Evolutionary conservation across 2,329 filamentous ascomycete genomes (phyloP), one percentile per base, ranked within the genome.

Genomic region (Cladobotryum protrusum): DNA sequence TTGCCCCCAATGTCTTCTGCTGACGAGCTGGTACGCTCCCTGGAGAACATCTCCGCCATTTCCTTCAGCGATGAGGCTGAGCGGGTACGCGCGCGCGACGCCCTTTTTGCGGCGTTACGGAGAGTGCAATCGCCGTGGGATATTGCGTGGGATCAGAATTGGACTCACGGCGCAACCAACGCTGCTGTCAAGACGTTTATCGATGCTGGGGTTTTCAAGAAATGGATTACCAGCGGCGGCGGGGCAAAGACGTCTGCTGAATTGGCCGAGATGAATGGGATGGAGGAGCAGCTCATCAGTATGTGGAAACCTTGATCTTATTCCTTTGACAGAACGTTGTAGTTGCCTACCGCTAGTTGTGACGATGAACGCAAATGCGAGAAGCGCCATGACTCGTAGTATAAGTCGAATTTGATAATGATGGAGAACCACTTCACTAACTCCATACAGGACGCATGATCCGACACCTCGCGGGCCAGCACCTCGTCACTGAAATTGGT

Each of bases 61-160:
- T 62, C 61, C 12, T 68, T 71, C 52, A 34, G 58, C n/a, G 62
- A 52, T 35, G 65, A 68, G 32, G 56, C 59, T 1, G 67, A 71
- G 48, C 59, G 68, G 9, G 53, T 62, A 29, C 61, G 61, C 15
- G 62, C 59, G 1, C 57, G 64, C 8, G 62, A 68, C 52, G 66
- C 63, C 1, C 57, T 69, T 11, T 55, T 61, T 32, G 48, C 60
- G n/a, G 56, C 64, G 1, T 54, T 67, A 0, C 50, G 61, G n/a
- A 61, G 53, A 40, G 59, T 67, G 1, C 65, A 69, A 50, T 64
- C 61, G 19, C 69, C 67, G 0, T 71, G 67, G 65, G 67, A 71
- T 45, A 63, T 65, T 8, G 64, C 64, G 3, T 70, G 67, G 64
- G 64, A 69, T 15, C 67, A 71, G 20, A 62, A 59, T 29, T 67